Conservation (phyloP, 2,329 filamentous ascomycete genomes). For the Talaromyces albobiverticillius region DNA sequence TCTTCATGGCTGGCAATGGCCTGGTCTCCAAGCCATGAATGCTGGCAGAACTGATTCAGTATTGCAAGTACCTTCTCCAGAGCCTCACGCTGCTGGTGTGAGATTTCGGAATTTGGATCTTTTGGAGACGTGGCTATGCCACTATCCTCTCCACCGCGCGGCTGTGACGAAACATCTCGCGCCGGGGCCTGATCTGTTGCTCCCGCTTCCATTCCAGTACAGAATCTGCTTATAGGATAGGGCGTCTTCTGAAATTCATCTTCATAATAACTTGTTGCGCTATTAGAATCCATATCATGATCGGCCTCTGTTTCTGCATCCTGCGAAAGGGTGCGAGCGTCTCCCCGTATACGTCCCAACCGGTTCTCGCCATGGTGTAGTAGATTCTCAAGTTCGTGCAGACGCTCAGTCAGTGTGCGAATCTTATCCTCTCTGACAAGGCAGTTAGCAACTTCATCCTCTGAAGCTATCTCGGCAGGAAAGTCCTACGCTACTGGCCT, state of each 20-base stretch:
- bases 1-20: not conserved
- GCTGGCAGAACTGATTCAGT: not conserved
- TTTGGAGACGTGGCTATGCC: not conserved
- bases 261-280: not conserved
- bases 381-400: slow-evolving; percentile 5
- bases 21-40: not conserved
- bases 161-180: not conserved
- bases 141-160: not conserved
- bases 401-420: not conserved
- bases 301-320: not conserved
- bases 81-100: not conserved
- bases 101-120: not conserved
- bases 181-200: not conserved
- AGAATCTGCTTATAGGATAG: not conserved
- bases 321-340: not conserved
- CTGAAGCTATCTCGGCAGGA: too few species aligned
- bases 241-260: not conserved
- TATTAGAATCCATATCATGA: not conserved
- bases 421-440: not conserved
- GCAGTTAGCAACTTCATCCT: not conserved
- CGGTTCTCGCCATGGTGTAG: not conserved
- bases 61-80: not conserved
- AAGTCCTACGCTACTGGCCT: not conserved
- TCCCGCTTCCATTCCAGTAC: not conserved
- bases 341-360: too few species aligned